These are phyloP conservation scores for Wickerhamiella parazyma DNA, from an alignment of 805 yeast species.

Conservation along the genomic window DNA sequence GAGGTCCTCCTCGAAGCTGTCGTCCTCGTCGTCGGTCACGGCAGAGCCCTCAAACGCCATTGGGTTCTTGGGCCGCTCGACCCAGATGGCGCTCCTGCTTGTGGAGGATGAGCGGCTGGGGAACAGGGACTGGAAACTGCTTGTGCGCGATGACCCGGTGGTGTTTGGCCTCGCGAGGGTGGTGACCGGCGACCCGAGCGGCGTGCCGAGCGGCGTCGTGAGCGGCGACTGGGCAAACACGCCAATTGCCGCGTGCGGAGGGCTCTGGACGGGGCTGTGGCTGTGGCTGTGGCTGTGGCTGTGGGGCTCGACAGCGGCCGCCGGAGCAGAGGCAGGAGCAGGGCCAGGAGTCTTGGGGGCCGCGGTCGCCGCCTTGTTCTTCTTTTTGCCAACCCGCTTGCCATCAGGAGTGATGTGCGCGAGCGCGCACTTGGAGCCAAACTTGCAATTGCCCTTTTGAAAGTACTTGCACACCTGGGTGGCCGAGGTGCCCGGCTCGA, in stretches of 20 bases:
- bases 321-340: too few species aligned
- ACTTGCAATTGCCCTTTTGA: conserved; percentile 92
- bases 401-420: conserved; percentile 89
- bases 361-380: background rate
- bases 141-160: conserved; percentile 5
- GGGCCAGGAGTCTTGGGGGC: too few species aligned
- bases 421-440: conserved; percentile 86
- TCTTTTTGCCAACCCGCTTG: conserved; percentile 43
- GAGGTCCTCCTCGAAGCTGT: conserved; percentile 52
- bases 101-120: conserved; percentile 6
- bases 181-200: conserved; percentile 2
- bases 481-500: conserved; percentile 24
- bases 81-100: conserved; percentile 13
- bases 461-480: conserved; percentile 75
- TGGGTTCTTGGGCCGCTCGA: conserved; percentile 12
- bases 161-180: conserved; percentile 3
- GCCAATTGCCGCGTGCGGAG: background rate
- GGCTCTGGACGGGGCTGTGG: background rate
- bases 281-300: background rate
- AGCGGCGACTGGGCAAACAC: conserved; percentile 3
- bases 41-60: conserved; percentile 24
- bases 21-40: conserved; percentile 34
- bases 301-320: too few species aligned
- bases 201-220: conserved; percentile 1
- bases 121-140: conserved; percentile 11